These are phyloP conservation scores for Umbelopsis sp. DNA, from an alignment of 192 early-diverging fungal genomes.

Conservation along the genomic window DNA sequence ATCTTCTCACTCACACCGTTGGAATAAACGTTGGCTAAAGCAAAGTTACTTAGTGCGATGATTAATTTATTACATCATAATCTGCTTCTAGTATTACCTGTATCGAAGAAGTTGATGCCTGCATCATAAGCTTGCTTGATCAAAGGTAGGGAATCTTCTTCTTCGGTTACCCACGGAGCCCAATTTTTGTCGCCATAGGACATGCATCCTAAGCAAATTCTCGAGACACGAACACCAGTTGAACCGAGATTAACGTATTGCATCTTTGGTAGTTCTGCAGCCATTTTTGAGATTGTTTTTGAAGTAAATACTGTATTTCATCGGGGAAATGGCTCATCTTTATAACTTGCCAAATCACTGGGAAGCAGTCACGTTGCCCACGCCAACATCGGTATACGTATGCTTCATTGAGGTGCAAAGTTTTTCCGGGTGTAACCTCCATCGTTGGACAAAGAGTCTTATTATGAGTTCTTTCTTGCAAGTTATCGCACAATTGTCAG, in stretches of 20 bases:
- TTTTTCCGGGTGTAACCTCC: no score
- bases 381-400: no score
- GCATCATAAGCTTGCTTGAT: constrained; percentile 62
- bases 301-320: not conserved
- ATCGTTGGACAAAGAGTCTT: no score
- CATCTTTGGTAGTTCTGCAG: constrained; percentile 3
- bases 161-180: constrained; percentile 49
- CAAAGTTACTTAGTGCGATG: not conserved
- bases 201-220: constrained; percentile 55
- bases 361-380: no score
- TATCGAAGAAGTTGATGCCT: constrained; percentile 84
- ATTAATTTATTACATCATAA: not conserved
- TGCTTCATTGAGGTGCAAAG: no score
- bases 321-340: no score
- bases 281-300: not conserved
- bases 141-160: constrained; percentile 40
- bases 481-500: no score
- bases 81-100: constrained; percentile 20
- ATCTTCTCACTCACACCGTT: constrained; percentile 41
- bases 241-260: constrained; percentile 8
- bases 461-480: no score
- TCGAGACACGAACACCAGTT: constrained; percentile 34
- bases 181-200: constrained; percentile 45
- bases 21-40: constrained; percentile 45
- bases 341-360: no score